phyloP scores from a whole-genome alignment of 192 early-diverging fungal genomes.

The Entomortierella lignicola region DNA sequence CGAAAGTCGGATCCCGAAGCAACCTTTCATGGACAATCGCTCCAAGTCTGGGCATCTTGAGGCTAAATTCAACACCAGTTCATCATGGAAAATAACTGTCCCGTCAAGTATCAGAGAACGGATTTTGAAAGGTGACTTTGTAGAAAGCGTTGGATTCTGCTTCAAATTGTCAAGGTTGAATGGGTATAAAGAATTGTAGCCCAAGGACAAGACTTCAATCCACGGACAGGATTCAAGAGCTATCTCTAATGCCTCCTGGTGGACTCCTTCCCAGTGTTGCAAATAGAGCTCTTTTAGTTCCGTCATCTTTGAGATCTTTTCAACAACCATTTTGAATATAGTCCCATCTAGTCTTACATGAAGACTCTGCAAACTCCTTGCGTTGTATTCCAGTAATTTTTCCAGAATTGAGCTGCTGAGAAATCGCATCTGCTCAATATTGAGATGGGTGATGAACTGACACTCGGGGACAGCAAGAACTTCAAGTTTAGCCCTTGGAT shows the following conservation, averaged over 20 bases:
- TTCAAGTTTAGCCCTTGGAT: constrained; percentile 11
- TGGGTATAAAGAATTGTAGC: constrained; percentile 35
- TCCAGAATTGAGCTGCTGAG: constrained; percentile 23
- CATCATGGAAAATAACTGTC: constrained; percentile 35
- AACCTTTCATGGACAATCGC: constrained; percentile 26
- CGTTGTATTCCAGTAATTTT: constrained; percentile 19
- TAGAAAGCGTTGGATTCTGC: neutral
- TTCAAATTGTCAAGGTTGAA: constrained; percentile 32
- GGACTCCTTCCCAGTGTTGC: constrained; percentile 39
- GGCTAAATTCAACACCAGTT: constrained; percentile 25
- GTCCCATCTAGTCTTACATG: constrained; percentile 18
- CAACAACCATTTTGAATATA: constrained; percentile 12
- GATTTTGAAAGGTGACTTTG: constrained; percentile 9
- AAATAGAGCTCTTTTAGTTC: constrained; percentile 30
- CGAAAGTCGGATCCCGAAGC: constrained; percentile 39
- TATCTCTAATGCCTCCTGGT: constrained; percentile 14
- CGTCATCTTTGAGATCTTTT: constrained; percentile 16
- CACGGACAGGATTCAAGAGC: constrained; percentile 21
- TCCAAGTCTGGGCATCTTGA: constrained; percentile 33
- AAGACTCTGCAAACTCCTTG: constrained; percentile 8
- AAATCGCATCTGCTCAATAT: constrained; percentile 29
- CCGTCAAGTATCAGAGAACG: constrained; percentile 25
- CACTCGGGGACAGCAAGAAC: constrained; percentile 10
- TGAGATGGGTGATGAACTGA: constrained; percentile 24
- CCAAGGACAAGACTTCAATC: constrained; percentile 23